These are phyloP conservation scores for Fonsecaea nubica DNA, from an alignment of 2,329 filamentous ascomycete genomes.

Conservation along the genomic window DNA sequence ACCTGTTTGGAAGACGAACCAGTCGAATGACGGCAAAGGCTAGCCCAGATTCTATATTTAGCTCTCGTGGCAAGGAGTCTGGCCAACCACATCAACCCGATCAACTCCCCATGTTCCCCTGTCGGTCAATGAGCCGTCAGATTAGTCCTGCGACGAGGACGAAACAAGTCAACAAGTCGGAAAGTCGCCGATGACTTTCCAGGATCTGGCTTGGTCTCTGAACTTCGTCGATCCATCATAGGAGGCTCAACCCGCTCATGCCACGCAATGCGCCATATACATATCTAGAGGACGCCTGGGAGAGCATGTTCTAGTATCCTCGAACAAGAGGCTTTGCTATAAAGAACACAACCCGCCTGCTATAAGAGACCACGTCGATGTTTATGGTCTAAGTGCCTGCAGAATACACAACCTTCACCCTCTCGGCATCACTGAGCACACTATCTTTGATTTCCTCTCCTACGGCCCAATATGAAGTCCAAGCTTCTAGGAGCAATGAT, in stretches of 20 bases:
- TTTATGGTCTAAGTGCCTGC: neutral
- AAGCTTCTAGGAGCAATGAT: conserved; percentile 11
- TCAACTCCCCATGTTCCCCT: neutral
- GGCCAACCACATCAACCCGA: neutral
- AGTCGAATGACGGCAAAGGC: neutral
- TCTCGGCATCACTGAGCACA: neutral
- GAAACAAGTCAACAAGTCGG: neutral
- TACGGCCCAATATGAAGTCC: conserved; percentile 7
- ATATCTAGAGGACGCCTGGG: neutral
- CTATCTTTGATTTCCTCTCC: neutral
- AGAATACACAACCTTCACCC: neutral
- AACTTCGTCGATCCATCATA: neutral
- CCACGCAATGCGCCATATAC: conserved; percentile 18
- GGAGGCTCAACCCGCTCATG: conserved; percentile 15
- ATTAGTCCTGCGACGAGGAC: conserved; percentile 6
- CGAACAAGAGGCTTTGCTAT: conserved; percentile 2
- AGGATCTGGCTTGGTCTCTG: neutral
- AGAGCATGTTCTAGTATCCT: neutral
- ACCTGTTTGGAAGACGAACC: neutral
- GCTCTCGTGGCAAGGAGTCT: neutral
- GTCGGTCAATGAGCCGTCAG: conserved; percentile 18
- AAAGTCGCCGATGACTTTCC: conserved; percentile 7
- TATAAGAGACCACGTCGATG: neutral
- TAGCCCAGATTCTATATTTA: conserved; percentile 4
- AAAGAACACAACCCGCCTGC: neutral